Conservation (phyloP, 306 rosid species). For the Castanopsis chinensis region DNA sequence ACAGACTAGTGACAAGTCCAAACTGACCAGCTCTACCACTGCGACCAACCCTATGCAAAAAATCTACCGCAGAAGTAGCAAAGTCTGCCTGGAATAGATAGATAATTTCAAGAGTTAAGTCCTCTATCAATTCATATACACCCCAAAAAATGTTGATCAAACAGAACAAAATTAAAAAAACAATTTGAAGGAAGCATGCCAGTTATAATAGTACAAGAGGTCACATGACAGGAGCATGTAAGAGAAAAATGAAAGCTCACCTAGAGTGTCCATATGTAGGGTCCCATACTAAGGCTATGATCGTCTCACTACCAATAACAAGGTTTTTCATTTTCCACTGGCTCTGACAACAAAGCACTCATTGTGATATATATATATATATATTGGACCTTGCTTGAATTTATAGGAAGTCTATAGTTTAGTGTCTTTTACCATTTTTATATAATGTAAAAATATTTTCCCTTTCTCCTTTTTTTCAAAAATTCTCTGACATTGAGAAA, state of each 20-base stretch:
- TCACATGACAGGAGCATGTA: not conserved
- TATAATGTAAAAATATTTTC: too few species aligned
- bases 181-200: not conserved
- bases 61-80: conserved; percentile 94
- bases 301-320: not conserved
- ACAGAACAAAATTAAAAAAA: not conserved
- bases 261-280: not conserved
- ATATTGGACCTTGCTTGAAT: too few species aligned
- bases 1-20: conserved; percentile 85
- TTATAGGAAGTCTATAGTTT: too few species aligned
- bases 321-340: not conserved
- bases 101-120: conserved; percentile 25
- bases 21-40: conserved; percentile 88
- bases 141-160: not conserved
- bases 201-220: not conserved
- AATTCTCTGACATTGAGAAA: not conserved
- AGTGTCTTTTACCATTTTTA: too few species aligned
- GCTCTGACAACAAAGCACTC: too few species aligned
- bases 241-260: not conserved
- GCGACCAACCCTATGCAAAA: conserved; percentile 89
- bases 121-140: conserved; percentile 2
- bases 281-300: not conserved
- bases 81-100: conserved; percentile 79
- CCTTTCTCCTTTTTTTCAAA: not conserved
- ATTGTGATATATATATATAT: too few species aligned